phyloP scores from a whole-genome alignment of 371 early-diverging fungal species.

The Vittaforma corneae region DNA sequence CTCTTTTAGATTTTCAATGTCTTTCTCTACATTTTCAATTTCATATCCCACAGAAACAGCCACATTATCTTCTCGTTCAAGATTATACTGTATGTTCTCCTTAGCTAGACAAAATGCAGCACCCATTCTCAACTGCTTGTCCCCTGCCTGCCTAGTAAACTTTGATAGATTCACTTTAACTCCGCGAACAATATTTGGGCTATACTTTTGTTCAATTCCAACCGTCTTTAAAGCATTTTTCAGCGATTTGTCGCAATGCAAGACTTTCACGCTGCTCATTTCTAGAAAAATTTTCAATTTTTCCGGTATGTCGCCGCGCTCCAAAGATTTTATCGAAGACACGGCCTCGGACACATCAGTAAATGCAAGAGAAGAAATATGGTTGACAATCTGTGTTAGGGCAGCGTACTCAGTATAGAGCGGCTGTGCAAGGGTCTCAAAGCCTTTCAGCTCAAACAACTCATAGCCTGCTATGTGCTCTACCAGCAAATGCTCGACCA shows the following conservation, averaged over 20 bases:
- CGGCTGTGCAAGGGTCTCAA: conserved; percentile 24
- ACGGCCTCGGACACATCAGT: not conserved
- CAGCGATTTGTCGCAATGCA: conserved; percentile 42
- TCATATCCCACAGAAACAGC: conserved; percentile 76
- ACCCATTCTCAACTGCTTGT: conserved; percentile 77
- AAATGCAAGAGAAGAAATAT: conserved; percentile 9
- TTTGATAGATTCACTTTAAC: conserved; percentile 25
- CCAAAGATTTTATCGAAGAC: not conserved
- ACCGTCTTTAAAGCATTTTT: conserved; percentile 9
- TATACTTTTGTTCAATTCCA: conserved; percentile 20
- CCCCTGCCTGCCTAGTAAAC: conserved; percentile 57
- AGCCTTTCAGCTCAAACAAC: conserved; percentile 38
- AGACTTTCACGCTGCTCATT: conserved; percentile 35
- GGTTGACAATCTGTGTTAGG: conserved; percentile 28
- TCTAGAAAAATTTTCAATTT: conserved; percentile 37
- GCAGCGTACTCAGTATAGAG: conserved; percentile 29
- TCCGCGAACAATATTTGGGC: conserved; percentile 32
- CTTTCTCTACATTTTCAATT: conserved; percentile 80
- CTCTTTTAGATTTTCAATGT: conserved; percentile 61
- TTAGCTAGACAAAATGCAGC: conserved; percentile 89
- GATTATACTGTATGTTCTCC: conserved; percentile 81
- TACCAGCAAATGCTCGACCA: conserved; percentile 36
- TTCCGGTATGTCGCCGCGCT: not conserved
- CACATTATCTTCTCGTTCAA: conserved; percentile 75
- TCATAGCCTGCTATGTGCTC: conserved; percentile 43